A percentile compares a stretch with the other conserved stretches of the same genome.
These are phyloP conservation scores for Candida silvicultrix DNA, from an alignment of 805 yeast species.

Conservation along the genomic window DNA sequence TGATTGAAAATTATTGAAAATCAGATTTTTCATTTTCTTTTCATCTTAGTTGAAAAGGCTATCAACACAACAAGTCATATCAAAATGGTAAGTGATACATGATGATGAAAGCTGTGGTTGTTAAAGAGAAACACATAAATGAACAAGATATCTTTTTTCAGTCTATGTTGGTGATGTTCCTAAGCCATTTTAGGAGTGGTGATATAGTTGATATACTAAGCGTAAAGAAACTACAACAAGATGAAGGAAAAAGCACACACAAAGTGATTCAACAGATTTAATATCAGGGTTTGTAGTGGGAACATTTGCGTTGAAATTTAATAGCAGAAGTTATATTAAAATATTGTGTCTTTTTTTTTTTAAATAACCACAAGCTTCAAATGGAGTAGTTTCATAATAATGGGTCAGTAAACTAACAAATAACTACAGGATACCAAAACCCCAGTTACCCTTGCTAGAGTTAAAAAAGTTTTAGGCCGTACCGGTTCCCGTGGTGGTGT, in stretches of 20 bases:
- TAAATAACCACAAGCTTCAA: background rate
- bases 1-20: background rate
- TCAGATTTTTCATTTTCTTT: background rate
- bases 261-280: too few species aligned
- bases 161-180: too few species aligned
- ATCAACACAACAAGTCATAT: background rate
- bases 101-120: background rate
- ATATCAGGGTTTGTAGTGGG: too few species aligned
- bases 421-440: slow-evolving; percentile 24
- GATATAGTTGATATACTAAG: background rate
- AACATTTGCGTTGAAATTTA: too few species aligned
- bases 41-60: background rate
- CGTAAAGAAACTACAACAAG: background rate
- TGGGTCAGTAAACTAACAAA: slow-evolving; percentile 2
- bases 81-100: background rate
- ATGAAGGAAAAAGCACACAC: too few species aligned
- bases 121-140: background rate
- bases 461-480: slow-evolving; percentile 98
- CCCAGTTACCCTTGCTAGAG: slow-evolving; percentile 97
- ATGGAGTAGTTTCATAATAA: too few species aligned
- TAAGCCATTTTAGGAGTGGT: too few species aligned
- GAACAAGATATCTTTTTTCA: too few species aligned
- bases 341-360: too few species aligned
- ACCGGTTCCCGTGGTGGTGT: slow-evolving; percentile 99
- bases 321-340: too few species aligned